A percentile compares a stretch with the other conserved stretches of the same genome.
These are phyloP conservation scores for Pseudonitzschia delicatissima DNA, from an alignment of 108 stramenopile species.

Conservation along the genomic window DNA sequence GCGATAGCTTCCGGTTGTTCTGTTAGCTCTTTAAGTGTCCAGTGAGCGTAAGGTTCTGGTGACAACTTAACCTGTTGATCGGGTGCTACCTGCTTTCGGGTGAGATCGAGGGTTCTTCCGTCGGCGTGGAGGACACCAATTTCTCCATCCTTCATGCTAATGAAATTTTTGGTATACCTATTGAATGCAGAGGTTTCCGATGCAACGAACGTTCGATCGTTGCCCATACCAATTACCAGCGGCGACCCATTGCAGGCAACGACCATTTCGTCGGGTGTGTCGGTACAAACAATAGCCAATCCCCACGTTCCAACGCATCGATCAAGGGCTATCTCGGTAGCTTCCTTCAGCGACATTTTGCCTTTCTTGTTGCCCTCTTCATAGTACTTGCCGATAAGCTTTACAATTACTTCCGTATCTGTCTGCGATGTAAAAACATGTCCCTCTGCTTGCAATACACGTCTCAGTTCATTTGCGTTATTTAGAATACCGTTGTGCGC, in stretches of 20 bases:
- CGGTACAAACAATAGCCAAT: slow-evolving; percentile 79
- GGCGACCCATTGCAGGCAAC: slow-evolving; percentile 98
- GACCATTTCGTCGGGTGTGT: slow-evolving; percentile 88
- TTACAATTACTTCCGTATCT: slow-evolving; percentile 99
- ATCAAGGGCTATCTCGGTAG: slow-evolving; percentile 82
- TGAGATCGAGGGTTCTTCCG: slow-evolving; percentile 87
- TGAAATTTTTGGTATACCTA: slow-evolving; percentile 97
- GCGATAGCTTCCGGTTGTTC: slow-evolving; percentile 98
- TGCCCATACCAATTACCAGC: slow-evolving; percentile 93
- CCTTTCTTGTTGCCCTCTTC: slow-evolving; percentile 27
- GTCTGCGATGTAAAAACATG: slow-evolving; percentile 91
- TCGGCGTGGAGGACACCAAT: slow-evolving; percentile 93
- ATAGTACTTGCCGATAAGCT: slow-evolving; percentile 86
- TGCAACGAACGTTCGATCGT: slow-evolving; percentile 93
- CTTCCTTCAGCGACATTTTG: slow-evolving; percentile 56
- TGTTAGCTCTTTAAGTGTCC: slow-evolving; percentile 87
- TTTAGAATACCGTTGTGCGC: slow-evolving; percentile 99
- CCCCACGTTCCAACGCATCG: slow-evolving; percentile 96
- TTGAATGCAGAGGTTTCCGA: slow-evolving; percentile 98
- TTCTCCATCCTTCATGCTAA: slow-evolving; percentile 98
- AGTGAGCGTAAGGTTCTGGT: slow-evolving; percentile 94
- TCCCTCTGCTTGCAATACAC: slow-evolving; percentile 77
- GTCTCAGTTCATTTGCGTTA: slow-evolving; percentile 90
- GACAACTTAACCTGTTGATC: slow-evolving; percentile 91
- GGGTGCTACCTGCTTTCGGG: slow-evolving; percentile 84